Percentiles rank a stretch among this genome's conserved stretches.
Conservation (phyloP, 106 monocot species). For the Acorus calamus region DNA sequence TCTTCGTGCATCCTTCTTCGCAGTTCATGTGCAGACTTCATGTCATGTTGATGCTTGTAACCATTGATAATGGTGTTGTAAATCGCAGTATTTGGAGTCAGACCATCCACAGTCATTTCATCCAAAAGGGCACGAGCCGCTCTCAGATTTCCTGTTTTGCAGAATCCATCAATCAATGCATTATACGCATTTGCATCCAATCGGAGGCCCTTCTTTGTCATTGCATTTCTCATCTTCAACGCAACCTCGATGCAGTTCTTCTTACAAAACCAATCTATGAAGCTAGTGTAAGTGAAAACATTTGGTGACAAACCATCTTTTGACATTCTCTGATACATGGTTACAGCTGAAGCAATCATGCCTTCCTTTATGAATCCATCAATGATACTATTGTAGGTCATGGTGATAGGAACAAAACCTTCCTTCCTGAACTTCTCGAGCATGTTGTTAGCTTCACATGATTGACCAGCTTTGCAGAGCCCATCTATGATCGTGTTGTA, state of each 20-base stretch:
- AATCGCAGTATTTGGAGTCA: slow-evolving; percentile 32
- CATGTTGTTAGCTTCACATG: slow-evolving; percentile 32
- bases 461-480: slow-evolving; percentile 31
- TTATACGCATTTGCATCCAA: slow-evolving; percentile 38
- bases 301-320: too few relatives aligned
- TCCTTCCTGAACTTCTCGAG: slow-evolving; percentile 37
- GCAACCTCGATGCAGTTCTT: too few relatives aligned
- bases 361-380: too few relatives aligned
- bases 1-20: slow-evolving; percentile 37
- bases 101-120: slow-evolving; percentile 31
- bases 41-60: slow-evolving; percentile 42
- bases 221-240: too few relatives aligned
- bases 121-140: slow-evolving; percentile 32
- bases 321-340: too few relatives aligned
- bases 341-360: too few relatives aligned
- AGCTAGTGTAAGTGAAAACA: too few relatives aligned
- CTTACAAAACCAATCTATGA: too few relatives aligned
- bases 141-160: slow-evolving; percentile 54
- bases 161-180: slow-evolving; percentile 41
- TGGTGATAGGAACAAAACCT: slow-evolving; percentile 4
- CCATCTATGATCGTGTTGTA: slow-evolving; percentile 49
- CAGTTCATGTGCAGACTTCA: slow-evolving; percentile 40
- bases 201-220: too few relatives aligned
- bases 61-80: slow-evolving; percentile 58
- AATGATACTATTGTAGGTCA: too few relatives aligned